Percentiles rank a stretch among this genome's conserved stretches.
phyloP scores from a whole-genome alignment of 805 yeast species.

The Lachancea cidri region DNA sequence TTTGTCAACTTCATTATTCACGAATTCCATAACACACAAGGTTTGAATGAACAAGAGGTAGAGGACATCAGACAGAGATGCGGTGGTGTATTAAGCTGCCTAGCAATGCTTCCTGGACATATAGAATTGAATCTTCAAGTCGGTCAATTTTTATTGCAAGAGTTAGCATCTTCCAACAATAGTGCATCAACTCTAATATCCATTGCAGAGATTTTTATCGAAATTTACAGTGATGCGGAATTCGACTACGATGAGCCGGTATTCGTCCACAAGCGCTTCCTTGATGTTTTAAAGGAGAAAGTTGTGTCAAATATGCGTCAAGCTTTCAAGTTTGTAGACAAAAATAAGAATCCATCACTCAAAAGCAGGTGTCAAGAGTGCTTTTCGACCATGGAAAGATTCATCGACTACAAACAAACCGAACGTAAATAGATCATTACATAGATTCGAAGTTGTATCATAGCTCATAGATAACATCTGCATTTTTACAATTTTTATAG shows the following conservation, averaged over 20 bases:
- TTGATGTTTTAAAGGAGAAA: conserved; percentile 36
- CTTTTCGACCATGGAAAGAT: conserved; percentile 60
- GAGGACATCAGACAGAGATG: conserved; percentile 36
- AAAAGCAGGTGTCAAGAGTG: conserved; percentile 65
- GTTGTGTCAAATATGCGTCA: conserved; percentile 46
- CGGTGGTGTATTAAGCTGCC: conserved; percentile 48
- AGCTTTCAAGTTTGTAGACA: conserved; percentile 60
- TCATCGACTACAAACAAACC: conserved; percentile 65
- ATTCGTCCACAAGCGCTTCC: conserved; percentile 52
- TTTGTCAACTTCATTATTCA: conserved; percentile 23
- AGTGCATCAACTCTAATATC: conserved; percentile 47
- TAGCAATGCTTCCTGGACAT: conserved; percentile 44
- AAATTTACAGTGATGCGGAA: conserved; percentile 69
- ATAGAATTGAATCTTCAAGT: conserved; percentile 41
- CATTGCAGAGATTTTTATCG: conserved; percentile 62
- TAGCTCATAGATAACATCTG: too few relatives aligned
- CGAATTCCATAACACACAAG: conserved; percentile 16
- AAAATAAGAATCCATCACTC: conserved; percentile 50
- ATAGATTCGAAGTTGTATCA: too few relatives aligned
- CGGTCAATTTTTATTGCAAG: conserved; percentile 40
- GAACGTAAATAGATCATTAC: conserved; percentile 34
- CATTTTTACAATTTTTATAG: neutral
- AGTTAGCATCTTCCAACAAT: conserved; percentile 21
- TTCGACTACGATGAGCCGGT: conserved; percentile 64
- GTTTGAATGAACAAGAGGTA: conserved; percentile 22